A percentile compares a stretch with the other conserved stretches of the same genome.
These are phyloP conservation scores for Cicer arietinum DNA, from an alignment of 306 rosid genomes.

Conservation along the genomic window DNA sequence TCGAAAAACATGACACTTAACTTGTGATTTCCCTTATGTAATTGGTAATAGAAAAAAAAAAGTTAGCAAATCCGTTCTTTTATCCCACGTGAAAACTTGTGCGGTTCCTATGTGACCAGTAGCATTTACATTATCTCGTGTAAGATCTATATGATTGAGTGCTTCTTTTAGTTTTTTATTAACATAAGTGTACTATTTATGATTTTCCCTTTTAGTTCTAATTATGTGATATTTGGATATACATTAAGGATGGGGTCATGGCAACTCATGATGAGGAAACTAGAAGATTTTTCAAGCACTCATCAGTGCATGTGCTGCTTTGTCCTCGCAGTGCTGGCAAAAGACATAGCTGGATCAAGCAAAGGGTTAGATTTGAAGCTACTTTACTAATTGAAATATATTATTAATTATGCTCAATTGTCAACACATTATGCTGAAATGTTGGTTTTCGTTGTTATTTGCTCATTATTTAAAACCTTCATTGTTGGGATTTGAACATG, in stretches of 20 bases:
- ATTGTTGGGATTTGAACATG: conserved; percentile 26
- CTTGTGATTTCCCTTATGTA: conserved; percentile 28
- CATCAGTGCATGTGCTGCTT: conserved; percentile 89
- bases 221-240: conserved; percentile 28
- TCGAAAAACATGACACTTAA: conserved; percentile 12
- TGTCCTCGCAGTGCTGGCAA: conserved; percentile 92
- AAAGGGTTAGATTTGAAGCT: conserved; percentile 66
- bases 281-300: conserved; percentile 81
- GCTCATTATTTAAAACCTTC: conserved; percentile 16
- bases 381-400: background rate
- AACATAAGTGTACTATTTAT: conserved; percentile 6
- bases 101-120: conserved; percentile 18
- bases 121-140: conserved; percentile 28
- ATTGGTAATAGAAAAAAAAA: conserved; percentile 13
- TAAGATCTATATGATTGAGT: background rate
- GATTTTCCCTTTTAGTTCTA: conserved; percentile 31
- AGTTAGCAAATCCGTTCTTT: conserved; percentile 17
- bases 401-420: conserved; percentile 28
- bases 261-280: conserved; percentile 98
- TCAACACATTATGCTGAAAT: conserved; percentile 31
- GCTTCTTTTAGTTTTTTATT: conserved; percentile 10
- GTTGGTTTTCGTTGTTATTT: conserved; percentile 14
- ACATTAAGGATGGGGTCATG: conserved; percentile 89
- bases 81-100: conserved; percentile 1
- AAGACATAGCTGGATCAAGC: conserved; percentile 89